A percentile compares a stretch with the other conserved stretches of the same genome.
phyloP scores from a whole-genome alignment of 2,329 filamentous ascomycete genomes.

The Talaromyces sp. region DNA sequence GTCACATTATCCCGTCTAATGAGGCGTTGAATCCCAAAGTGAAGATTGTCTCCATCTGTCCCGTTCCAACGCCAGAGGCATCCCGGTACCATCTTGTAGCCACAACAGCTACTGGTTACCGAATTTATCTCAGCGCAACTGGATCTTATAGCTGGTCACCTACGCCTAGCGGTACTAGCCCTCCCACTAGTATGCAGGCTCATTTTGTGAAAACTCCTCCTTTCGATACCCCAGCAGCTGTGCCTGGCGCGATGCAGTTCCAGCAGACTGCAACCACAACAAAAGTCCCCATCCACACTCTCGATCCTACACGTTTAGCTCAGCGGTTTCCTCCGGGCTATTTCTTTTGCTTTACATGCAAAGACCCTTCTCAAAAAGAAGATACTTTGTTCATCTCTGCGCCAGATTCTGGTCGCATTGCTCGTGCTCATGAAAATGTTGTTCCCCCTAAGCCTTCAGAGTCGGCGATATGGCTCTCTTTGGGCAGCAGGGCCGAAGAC shows the following conservation, averaged over 20 bases:
- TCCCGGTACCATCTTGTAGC: conserved; percentile 85
- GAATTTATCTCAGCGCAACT: conserved; percentile 88
- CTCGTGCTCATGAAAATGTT: conserved; percentile 52
- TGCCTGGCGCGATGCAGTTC: conserved; percentile 25
- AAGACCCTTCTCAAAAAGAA: conserved; percentile 55
- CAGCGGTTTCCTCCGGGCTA: conserved; percentile 76
- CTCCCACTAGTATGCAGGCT: conserved; percentile 95
- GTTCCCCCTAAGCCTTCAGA: conserved; percentile 67
- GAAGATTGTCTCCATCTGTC: conserved; percentile 77
- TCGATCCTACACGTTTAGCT: conserved; percentile 41
- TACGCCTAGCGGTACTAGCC: conserved; percentile 59
- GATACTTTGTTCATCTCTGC: conserved; percentile 79
- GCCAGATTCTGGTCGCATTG: conserved; percentile 82
- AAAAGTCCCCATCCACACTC: conserved; percentile 46
- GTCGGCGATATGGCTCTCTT: conserved; percentile 72
- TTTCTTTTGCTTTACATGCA: conserved; percentile 78
- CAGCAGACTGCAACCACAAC: conserved; percentile 44
- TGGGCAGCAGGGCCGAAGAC: conserved; percentile 72
- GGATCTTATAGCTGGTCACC: conserved; percentile 59
- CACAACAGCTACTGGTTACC: conserved; percentile 82
- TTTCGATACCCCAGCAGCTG: conserved; percentile 30
- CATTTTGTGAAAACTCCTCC: conserved; percentile 95
- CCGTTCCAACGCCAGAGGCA: conserved; percentile 79
- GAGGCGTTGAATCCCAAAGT: conserved; percentile 69
- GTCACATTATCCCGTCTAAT: conserved; percentile 73